Evolutionary conservation across 2,329 filamentous ascomycete genomes (phyloP).

Genomic region (Tolypocladium paradoxum): DNA sequence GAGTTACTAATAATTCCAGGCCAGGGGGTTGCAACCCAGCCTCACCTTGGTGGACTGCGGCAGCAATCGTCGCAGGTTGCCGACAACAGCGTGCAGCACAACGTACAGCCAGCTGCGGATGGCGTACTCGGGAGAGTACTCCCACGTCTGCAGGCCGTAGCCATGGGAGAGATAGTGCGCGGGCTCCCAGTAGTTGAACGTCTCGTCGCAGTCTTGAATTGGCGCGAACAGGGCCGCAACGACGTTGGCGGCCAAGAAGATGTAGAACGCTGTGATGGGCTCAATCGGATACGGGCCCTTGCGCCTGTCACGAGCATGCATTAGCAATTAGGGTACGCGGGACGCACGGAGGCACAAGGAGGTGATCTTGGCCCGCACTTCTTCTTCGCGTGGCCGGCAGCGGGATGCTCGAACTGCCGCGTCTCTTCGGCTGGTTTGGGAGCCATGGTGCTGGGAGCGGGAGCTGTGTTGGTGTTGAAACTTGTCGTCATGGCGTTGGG

Average conservation of each 20-base stretch:
- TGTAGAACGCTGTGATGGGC: constrained; percentile 67
- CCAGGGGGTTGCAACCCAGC: neutral
- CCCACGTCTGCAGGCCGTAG: constrained; percentile 94
- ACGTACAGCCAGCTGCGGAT: constrained; percentile 95
- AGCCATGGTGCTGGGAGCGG: constrained; percentile 23
- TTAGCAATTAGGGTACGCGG: neutral
- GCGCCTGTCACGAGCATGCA: constrained; percentile 19
- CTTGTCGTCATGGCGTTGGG: constrained; percentile 9
- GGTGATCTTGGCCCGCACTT: constrained; percentile 24
- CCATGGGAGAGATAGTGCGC: constrained; percentile 88
- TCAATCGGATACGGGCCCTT: constrained; percentile 53
- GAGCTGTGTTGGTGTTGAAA: constrained; percentile 10
- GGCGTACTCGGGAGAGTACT: constrained; percentile 90
- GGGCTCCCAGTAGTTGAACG: constrained; percentile 99
- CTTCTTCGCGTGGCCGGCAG: constrained; percentile 39
- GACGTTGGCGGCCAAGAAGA: constrained; percentile 64
- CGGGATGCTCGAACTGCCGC: constrained; percentile 35
- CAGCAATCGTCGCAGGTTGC: constrained; percentile 53
- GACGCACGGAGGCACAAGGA: neutral
- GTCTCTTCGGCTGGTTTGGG: constrained; percentile 19
- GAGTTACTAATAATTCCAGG: neutral
- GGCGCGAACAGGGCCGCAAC: constrained; percentile 74
- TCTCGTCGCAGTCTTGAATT: constrained; percentile 96
- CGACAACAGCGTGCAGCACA: constrained; percentile 63
- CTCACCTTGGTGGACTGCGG: constrained; percentile 49